These are phyloP conservation scores for Nymphaea thermarum DNA, from an alignment of 164 flowering plant species.

Conservation along the genomic window DNA sequence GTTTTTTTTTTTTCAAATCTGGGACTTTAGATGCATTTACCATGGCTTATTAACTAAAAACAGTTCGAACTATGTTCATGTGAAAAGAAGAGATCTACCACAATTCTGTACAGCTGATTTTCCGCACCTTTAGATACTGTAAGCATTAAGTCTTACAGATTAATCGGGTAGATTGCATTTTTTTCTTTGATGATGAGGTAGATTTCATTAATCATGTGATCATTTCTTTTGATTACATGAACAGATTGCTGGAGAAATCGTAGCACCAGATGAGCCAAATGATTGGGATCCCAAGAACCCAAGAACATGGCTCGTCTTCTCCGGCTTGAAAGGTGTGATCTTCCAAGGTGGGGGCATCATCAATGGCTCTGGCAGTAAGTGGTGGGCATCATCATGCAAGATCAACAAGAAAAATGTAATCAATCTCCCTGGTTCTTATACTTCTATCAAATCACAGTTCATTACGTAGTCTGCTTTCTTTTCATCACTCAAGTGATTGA, in stretches of 20 bases:
- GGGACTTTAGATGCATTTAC: no score
- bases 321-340: conserved; percentile 36
- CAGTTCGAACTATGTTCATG: no score
- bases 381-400: conserved; percentile 99
- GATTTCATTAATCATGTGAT: background rate
- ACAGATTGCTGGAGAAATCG: conserved; percentile 76
- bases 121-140: no score
- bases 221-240: background rate
- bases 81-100: no score
- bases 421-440: background rate
- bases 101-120: no score
- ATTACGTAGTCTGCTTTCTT: no score
- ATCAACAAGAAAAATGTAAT: conserved; percentile 72
- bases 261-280: conserved; percentile 79
- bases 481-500: background rate
- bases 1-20: no score
- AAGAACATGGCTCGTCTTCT: conserved; percentile 67
- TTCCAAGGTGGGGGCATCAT: conserved; percentile 89
- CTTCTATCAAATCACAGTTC: no score
- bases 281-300: conserved; percentile 69
- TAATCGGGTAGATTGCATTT: no score
- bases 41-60: no score
- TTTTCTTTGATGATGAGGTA: no score
- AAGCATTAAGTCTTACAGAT: no score
- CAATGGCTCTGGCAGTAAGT: conserved; percentile 85